Evolutionary conservation across 306 rosid species (phyloP).

Genomic region (Prinsepia uniflora): DNA sequence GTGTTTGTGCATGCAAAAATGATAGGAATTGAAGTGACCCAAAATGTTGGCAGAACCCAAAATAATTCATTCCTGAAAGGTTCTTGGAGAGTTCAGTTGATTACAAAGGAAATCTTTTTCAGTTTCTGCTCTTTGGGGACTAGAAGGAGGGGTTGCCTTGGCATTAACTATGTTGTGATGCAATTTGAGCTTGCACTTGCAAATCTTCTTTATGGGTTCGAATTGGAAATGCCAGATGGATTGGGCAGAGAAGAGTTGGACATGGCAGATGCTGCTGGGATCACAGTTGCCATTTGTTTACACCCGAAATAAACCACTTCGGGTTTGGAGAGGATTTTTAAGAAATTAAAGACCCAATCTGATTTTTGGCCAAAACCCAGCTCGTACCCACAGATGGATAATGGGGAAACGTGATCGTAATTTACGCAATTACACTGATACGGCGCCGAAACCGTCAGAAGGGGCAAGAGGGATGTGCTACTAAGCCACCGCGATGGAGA

Average conservation of each 20-base stretch:
- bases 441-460: too few species aligned
- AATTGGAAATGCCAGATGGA: conserved; percentile 30
- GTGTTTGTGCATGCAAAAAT: conserved; percentile 17
- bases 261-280: conserved; percentile 12
- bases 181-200: conserved; percentile 23
- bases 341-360: too few species aligned
- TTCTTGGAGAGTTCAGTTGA: conserved; percentile 21
- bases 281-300: not conserved
- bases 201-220: conserved; percentile 26
- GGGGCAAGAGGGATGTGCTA: too few species aligned
- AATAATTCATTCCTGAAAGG: conserved; percentile 24
- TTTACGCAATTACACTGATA: too few species aligned
- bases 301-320: too few species aligned
- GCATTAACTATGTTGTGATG: not conserved
- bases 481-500: too few species aligned
- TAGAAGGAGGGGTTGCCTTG: conserved; percentile 31
- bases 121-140: conserved; percentile 24
- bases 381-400: too few species aligned
- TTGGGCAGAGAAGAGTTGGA: conserved; percentile 23
- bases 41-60: conserved; percentile 14
- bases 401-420: too few species aligned
- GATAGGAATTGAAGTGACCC: conserved; percentile 20
- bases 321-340: too few species aligned
- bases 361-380: too few species aligned
- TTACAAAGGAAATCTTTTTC: conserved; percentile 20